These are phyloP conservation scores for Hanseniaspora occidentalis DNA, from an alignment of 805 yeast genomes.

Conservation along the genomic window DNA sequence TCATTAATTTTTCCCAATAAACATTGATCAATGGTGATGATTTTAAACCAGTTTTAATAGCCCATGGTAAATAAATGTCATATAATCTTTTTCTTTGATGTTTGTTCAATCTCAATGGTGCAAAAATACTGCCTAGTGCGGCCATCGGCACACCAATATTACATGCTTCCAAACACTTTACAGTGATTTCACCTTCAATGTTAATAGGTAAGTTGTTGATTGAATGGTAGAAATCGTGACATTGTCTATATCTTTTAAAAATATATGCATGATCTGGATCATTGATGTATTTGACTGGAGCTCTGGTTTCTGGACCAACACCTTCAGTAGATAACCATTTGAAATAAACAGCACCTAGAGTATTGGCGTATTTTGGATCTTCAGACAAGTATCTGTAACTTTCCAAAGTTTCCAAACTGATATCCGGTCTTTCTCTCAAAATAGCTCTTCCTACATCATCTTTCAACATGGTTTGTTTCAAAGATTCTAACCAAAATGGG, in stretches of 20 bases:
- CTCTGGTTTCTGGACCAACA: constrained; percentile 88
- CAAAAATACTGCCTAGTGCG: constrained; percentile 80
- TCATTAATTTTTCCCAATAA: constrained; percentile 81
- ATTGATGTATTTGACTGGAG: constrained; percentile 74
- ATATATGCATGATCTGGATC: constrained; percentile 86
- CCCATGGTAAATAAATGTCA: constrained; percentile 80
- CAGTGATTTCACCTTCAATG: constrained; percentile 92
- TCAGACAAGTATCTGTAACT: constrained; percentile 43
- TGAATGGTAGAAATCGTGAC: constrained; percentile 95
- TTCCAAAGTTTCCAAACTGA: constrained; percentile 60
- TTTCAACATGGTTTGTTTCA: constrained; percentile 63
- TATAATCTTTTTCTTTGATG: constrained; percentile 52
- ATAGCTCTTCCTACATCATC: constrained; percentile 70
- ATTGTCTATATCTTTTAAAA: constrained; percentile 89
- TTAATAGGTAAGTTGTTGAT: constrained; percentile 81
- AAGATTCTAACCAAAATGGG: constrained; percentile 44
- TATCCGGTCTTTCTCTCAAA: constrained; percentile 68
- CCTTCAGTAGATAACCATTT: constrained; percentile 78
- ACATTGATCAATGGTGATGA: constrained; percentile 74
- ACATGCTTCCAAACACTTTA: constrained; percentile 83
- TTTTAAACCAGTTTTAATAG: constrained; percentile 54
- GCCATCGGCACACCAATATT: constrained; percentile 94
- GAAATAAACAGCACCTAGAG: constrained; percentile 71
- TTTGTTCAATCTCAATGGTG: constrained; percentile 63
- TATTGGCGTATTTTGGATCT: constrained; percentile 35